Evolutionary conservation across 75 land plant species (phyloP).

Genomic region (Pinus albicaulis): DNA sequence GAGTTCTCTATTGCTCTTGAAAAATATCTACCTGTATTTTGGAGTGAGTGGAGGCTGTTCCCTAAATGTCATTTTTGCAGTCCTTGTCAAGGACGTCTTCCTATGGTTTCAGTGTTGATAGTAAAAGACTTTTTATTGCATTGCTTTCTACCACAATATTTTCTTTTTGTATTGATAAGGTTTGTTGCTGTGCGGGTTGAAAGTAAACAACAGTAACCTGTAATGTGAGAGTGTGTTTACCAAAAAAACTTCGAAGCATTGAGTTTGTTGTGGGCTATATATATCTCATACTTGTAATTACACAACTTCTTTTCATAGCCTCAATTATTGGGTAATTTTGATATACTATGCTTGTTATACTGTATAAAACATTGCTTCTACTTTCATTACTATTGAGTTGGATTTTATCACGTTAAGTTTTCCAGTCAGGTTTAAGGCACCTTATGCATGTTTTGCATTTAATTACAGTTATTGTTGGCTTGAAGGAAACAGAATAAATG

Average conservation of each 20-base stretch:
- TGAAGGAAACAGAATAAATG: no score
- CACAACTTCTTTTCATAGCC: neutral
- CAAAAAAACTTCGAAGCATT: neutral
- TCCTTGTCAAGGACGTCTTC: neutral
- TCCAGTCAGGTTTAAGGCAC: no score
- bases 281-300: conserved; percentile 1
- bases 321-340: neutral
- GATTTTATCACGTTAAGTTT: no score
- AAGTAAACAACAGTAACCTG: neutral
- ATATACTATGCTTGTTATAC: no score
- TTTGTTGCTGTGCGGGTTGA: conserved; percentile 7
- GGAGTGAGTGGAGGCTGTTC: neutral
- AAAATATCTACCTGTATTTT: neutral
- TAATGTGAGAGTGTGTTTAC: neutral
- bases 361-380: no score
- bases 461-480: no score
- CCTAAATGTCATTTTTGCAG: conserved; percentile 1
- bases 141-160: neutral
- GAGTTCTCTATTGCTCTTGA: conserved; percentile 4
- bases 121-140: neutral
- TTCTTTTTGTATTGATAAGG: neutral
- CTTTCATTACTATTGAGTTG: no score
- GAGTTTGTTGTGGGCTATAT: neutral
- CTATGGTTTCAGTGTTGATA: neutral
- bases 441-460: no score